Percentiles rank a stretch among this genome's conserved stretches.
phyloP scores from a whole-genome alignment of 2,329 filamentous ascomycete genomes.

The Pseudocercospora macadamiae region DNA sequence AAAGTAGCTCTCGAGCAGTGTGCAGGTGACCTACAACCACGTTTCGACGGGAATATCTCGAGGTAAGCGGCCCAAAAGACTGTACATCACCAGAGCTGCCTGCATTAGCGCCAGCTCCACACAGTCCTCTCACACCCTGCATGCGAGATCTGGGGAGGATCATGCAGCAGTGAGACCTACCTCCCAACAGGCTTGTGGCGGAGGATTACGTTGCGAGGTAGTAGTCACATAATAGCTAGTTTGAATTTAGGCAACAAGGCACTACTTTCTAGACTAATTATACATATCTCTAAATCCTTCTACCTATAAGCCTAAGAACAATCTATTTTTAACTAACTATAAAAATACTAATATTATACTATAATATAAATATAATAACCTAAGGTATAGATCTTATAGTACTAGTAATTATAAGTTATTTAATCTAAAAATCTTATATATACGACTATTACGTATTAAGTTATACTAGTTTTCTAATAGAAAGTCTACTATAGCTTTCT shows the following conservation, averaged over 20 bases:
- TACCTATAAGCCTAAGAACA: not conserved
- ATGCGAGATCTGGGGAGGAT: not conserved
- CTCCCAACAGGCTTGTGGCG: not conserved
- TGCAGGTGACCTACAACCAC: constrained; percentile 1
- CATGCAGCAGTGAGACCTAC: not conserved
- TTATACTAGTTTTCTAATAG: not conserved
- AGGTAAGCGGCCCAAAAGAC: not conserved
- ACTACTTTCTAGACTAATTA: not conserved
- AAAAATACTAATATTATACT: not conserved
- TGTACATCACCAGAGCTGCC: not conserved
- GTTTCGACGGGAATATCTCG: not conserved
- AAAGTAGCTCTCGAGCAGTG: not conserved
- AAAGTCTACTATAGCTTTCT: not conserved
- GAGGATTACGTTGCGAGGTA: not conserved
- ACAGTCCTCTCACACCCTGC: not conserved
- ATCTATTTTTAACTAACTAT: not conserved
- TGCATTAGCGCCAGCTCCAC: not conserved
- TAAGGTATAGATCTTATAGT: not conserved
- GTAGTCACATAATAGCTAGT: not conserved
- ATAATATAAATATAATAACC: not conserved
- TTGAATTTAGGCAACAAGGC: not conserved
- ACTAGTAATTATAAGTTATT: not conserved
- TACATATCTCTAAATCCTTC: not conserved
- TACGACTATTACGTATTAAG: not conserved
- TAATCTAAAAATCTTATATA: not conserved